phyloP scores from a whole-genome alignment of 352 stramenopile genomes.

The Globisporangium echinulatum region DNA sequence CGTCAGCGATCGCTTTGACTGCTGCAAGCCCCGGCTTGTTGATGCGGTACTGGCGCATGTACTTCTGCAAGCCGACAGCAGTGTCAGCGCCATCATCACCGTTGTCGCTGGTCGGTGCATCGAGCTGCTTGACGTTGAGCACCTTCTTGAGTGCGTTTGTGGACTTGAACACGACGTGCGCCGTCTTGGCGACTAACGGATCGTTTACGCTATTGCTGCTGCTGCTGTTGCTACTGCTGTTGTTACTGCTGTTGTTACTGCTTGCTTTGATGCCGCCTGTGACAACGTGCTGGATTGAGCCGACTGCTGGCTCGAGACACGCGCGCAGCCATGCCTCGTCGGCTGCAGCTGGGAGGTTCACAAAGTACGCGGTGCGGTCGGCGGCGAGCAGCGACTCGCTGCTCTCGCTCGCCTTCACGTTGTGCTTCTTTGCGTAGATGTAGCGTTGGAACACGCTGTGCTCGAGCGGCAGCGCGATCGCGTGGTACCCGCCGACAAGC shows the following conservation, averaged over 20 bases:
- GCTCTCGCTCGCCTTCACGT: constrained; percentile 31
- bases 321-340: constrained; percentile 52
- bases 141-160: constrained; percentile 50
- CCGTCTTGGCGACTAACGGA: constrained; percentile 26
- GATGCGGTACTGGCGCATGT: constrained; percentile 55
- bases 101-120: constrained; percentile 18
- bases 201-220: constrained; percentile 11
- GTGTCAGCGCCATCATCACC: not conserved
- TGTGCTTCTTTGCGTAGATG: constrained; percentile 76
- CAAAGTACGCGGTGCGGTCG: constrained; percentile 68
- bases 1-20: constrained; percentile 61
- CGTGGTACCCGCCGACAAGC: constrained; percentile 60
- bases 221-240: constrained; percentile 9
- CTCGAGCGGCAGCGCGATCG: constrained; percentile 59
- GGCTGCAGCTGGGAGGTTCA: constrained; percentile 47
- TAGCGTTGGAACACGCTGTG: constrained; percentile 58
- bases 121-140: constrained; percentile 30
- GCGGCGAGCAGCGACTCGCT: constrained; percentile 42
- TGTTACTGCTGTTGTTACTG: not conserved
- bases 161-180: constrained; percentile 74
- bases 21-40: constrained; percentile 59
- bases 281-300: constrained; percentile 55
- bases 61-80: constrained; percentile 18
- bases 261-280: constrained; percentile 6
- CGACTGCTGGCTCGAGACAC: constrained; percentile 34